Percentiles rank a stretch among this genome's conserved stretches.
These are phyloP conservation scores for Sporothrix globosa DNA, from an alignment of 2,329 filamentous ascomycete species.

Conservation along the genomic window DNA sequence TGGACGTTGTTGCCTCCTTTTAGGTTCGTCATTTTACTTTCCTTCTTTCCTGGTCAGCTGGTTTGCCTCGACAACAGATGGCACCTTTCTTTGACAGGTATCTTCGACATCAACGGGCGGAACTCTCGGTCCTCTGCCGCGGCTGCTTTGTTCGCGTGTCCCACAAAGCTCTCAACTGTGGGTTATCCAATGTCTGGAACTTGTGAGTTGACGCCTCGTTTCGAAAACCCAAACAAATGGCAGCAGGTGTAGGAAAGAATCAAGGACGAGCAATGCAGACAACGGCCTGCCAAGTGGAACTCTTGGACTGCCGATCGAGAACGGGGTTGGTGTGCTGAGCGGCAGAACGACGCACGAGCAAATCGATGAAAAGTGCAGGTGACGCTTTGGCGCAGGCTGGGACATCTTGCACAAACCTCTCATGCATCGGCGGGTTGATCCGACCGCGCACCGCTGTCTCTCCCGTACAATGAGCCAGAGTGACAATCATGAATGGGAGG, in stretches of 20 bases:
- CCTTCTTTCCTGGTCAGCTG: neutral
- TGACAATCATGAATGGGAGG: neutral
- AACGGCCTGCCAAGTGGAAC: neutral
- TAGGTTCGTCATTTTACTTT: neutral
- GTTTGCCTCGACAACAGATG: neutral
- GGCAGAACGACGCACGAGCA: neutral
- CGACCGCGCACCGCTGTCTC: constrained; percentile 24
- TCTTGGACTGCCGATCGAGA: neutral
- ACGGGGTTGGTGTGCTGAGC: neutral
- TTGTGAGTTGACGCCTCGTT: neutral
- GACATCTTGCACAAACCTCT: neutral
- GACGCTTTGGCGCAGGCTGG: constrained; percentile 4
- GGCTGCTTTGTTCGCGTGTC: constrained; percentile 9
- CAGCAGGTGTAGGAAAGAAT: neutral
- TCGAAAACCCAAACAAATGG: neutral
- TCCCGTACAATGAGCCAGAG: neutral
- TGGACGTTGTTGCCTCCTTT: neutral
- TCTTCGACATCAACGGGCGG: neutral
- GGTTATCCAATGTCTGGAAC: neutral
- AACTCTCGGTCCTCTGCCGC: constrained; percentile 13
- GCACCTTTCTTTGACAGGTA: neutral
- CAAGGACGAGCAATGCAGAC: neutral
- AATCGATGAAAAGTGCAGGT: neutral
- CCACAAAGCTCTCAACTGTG: constrained; percentile 6
- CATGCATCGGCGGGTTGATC: constrained; percentile 1